Evolutionary conservation across 768 basidiomycete species (phyloP).

Genomic region (Galerina marginata): DNA sequence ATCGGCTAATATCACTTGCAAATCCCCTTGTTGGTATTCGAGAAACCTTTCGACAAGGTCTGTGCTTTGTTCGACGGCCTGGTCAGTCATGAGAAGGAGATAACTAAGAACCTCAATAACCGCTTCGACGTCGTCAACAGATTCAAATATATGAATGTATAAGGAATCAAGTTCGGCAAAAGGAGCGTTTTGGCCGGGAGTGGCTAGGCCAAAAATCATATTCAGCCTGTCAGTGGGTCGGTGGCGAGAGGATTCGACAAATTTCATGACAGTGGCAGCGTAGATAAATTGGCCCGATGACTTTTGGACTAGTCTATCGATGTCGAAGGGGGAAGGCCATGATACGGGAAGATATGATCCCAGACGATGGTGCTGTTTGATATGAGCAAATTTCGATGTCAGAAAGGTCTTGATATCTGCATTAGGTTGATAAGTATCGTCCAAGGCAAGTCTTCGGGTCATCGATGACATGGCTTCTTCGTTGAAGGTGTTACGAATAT

Average conservation of each 20-base stretch:
- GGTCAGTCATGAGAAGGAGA: no score
- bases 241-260: background rate
- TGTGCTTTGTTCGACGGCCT: no score
- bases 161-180: conserved; percentile 11
- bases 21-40: no score
- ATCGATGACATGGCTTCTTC: no score
- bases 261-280: conserved; percentile 22
- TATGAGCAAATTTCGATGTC: background rate
- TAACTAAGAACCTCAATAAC: background rate
- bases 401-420: background rate
- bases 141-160: conserved; percentile 6
- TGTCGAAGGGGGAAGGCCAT: conserved; percentile 1
- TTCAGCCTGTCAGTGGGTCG: background rate
- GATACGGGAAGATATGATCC: background rate
- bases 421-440: background rate
- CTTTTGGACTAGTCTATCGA: conserved; percentile 25
- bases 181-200: background rate
- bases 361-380: background rate
- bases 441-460: background rate
- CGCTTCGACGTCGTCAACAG: background rate
- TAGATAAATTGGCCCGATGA: conserved; percentile 31
- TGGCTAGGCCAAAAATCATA: background rate
- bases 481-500: background rate
- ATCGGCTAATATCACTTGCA: no score
- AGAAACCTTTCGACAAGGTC: no score